Percentiles rank a stretch among this genome's conserved stretches.
Conservation (phyloP, 495 filamentous ascomycete species). For the Penicillium manginii region DNA sequence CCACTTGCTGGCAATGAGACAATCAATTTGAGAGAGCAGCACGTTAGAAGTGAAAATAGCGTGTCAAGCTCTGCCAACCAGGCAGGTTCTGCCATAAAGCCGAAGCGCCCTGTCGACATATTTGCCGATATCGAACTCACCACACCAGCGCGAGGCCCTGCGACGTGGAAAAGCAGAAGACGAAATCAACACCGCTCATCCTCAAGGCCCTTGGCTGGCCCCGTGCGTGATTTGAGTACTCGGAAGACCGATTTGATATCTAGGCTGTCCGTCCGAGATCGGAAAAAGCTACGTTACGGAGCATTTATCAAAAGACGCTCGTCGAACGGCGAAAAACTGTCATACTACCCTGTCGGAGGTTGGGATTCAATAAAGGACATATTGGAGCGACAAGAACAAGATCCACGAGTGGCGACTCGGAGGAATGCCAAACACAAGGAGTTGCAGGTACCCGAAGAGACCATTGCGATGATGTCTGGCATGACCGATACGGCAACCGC, state of each 20-base stretch:
- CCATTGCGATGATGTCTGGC: slow-evolving; percentile 39
- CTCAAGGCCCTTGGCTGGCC: neutral
- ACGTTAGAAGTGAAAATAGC: neutral
- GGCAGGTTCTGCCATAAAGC: neutral
- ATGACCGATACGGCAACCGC: slow-evolving; percentile 23
- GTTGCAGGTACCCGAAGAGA: slow-evolving; percentile 45
- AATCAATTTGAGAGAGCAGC: neutral
- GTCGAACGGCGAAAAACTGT: neutral
- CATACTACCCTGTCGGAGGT: neutral
- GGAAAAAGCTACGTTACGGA: slow-evolving; percentile 36
- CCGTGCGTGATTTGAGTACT: neutral
- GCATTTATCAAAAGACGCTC: slow-evolving; percentile 16
- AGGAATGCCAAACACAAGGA: slow-evolving; percentile 29
- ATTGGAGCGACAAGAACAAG: slow-evolving; percentile 26
- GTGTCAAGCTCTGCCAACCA: neutral
- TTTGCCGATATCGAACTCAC: neutral
- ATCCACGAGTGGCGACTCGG: slow-evolving; percentile 13
- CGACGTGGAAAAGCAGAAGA: slow-evolving; percentile 3
- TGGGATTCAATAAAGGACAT: slow-evolving; percentile 36
- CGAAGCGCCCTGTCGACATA: neutral
- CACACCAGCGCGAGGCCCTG: neutral
- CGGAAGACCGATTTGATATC: neutral
- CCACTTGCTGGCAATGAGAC: neutral
- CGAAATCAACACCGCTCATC: neutral
- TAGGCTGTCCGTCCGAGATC: slow-evolving; percentile 28